Base-by-base conservation (phyloP, 2,329 filamentous ascomycete species). In the Nemania diffusa region DNA sequence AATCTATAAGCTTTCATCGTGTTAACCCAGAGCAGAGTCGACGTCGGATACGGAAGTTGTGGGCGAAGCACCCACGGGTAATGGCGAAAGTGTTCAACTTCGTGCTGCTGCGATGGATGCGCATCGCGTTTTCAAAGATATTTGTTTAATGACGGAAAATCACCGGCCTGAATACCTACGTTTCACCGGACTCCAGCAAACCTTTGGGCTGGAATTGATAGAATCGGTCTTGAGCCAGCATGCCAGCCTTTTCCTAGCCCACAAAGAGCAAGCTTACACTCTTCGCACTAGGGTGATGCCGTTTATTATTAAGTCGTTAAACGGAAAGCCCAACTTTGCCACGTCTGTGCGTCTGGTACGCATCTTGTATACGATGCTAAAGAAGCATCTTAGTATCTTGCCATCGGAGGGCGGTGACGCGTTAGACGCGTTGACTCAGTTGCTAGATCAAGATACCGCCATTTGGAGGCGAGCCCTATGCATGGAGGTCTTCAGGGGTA, bases 191-290 rank as follows among this genome's bases (percentile, higher is more conserved):
- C 84, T 98, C 9, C 90, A 93, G 0, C 90, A 93, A 73, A 91
- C 92, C 0, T 96, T 97, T 73, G 92, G 94, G 5, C 82, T 99
- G 1, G 96, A 99, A 77, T 85, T 98, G 62, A 93, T 99, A 73
- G 94, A 97, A 79, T 95, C 93, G 0, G 90, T 97, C 59, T 83
- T 99, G 66, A 91, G 91, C 26, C 97, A 94, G 73, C 93, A 97
- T 81, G 88, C 90, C n/a, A 84, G 85, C 58, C 88, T 97, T 29
- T 96, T 98, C 78, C 83, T 90, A 20, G 84, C 85, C 2, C 94
- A 97, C 75, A 85, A 88, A 0, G 94, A 97, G 75, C 92, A 97
- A 78, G 88, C 91, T 5, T 87, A 95, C 71, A 88, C 97, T 42
- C 84, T 98, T 42, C 89, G 92, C 27, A 84, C 86, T 3, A 87